Evolutionary conservation across 2,329 filamentous ascomycete genomes (phyloP).

Genomic region (Neofusicoccum sp.): DNA sequence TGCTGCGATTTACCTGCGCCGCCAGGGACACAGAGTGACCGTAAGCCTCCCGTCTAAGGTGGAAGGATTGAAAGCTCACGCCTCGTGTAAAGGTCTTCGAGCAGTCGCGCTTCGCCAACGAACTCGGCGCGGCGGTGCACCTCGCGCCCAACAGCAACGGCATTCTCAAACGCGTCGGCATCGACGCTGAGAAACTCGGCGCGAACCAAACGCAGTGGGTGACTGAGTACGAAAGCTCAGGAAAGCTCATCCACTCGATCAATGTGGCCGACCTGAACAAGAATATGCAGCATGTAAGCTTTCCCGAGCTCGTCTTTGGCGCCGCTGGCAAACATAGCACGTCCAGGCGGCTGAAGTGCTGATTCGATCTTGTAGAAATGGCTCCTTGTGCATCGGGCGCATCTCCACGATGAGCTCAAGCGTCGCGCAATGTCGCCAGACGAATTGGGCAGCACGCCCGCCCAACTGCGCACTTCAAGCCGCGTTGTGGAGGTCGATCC

Average conservation of each 20-base stretch:
- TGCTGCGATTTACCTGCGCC: conserved; percentile 53
- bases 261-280: neutral
- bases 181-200: conserved; percentile 42
- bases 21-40: conserved; percentile 50
- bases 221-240: conserved; percentile 3
- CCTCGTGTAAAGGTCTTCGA: conserved; percentile 50
- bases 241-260: conserved; percentile 3
- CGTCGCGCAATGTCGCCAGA: neutral
- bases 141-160: conserved; percentile 62
- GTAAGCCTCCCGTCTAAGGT: neutral
- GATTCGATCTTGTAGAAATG: neutral
- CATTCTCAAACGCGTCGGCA: conserved; percentile 49
- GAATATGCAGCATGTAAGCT: neutral
- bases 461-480: conserved; percentile 42
- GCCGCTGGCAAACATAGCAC: too few species aligned
- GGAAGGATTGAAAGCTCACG: neutral
- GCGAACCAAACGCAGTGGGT: conserved; percentile 19
- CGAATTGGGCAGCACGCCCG: conserved; percentile 32
- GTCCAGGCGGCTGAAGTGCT: too few species aligned
- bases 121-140: conserved; percentile 61
- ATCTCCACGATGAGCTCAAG: conserved; percentile 56
- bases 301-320: too few species aligned
- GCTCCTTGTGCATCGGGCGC: conserved; percentile 51
- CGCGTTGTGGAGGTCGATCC: conserved; percentile 47
- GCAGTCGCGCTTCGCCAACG: conserved; percentile 55